Evolutionary conservation across 371 early-diverging fungal species (phyloP), one percentile per base, ranked within the genome.

Genomic region (Mucor irregularis): DNA sequence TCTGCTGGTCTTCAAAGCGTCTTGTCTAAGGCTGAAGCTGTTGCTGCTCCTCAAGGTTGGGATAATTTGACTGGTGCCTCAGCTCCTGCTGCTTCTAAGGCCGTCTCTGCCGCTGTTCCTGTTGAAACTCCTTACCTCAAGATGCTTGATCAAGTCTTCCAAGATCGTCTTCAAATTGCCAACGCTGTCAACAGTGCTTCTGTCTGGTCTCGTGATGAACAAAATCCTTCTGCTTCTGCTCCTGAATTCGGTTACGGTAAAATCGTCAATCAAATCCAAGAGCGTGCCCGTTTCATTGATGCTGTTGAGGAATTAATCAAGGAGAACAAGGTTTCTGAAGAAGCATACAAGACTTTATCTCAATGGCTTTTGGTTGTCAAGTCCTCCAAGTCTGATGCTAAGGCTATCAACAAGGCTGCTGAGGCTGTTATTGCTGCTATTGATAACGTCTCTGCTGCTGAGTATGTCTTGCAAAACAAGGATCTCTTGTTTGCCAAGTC

Each of bases 191-290:
- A 78, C 60, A 68, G 73, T 52, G 71, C 71, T 0, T 78, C 79
- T 43, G 31, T 78, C 26, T 78, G 79, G 79, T 62, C 74, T 33
- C 71, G 68, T 29, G 54, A 68, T 56, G 58, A 68, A 13, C 52
- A 69, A n/a, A 49, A 71, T 30, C 66, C 68, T 10, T 63, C 66
- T 48, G 65, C 80, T n/a, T 75, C 86, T 35, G 84, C 82, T 38
- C 93, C 92, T 42, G 93, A 93, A 75, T 94, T 85, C 69, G 95
- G 94, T 28, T 91, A 90, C 55, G 94, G 94, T 54, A 77, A 81
- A 47, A 68, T 91, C 37, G 58, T 92, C 14, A 80, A 80, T 47
- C 79, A 82, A 61, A 78, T 88, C 56, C 90, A 87, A 61, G 73
- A 82, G 50, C 93, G 92, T 47, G 65, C 79, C 42, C 84, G 83